These are phyloP conservation scores for Miscanthus lutarioriparius DNA, from an alignment of 176 grass and related monocot species.

Conservation along the genomic window DNA sequence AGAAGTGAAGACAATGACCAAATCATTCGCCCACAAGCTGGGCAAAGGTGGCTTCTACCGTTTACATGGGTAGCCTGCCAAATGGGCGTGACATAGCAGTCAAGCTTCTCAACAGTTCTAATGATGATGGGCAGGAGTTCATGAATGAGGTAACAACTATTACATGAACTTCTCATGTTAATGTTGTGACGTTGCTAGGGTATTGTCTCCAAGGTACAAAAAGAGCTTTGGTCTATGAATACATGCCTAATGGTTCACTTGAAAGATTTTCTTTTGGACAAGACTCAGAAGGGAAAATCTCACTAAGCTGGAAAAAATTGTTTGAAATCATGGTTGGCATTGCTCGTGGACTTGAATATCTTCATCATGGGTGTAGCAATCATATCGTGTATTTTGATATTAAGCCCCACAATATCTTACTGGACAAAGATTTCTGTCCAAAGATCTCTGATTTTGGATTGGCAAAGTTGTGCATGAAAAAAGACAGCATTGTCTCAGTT, in stretches of 20 bases:
- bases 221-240: constrained; percentile 48
- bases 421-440: constrained; percentile 48
- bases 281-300: not conserved
- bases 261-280: constrained; percentile 22
- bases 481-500: constrained; percentile 44
- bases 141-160: constrained; percentile 44
- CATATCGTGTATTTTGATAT: constrained; percentile 48
- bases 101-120: constrained; percentile 31
- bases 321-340: constrained; percentile 40
- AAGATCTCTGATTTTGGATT: constrained; percentile 60
- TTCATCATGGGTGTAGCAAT: constrained; percentile 45
- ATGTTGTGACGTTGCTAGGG: constrained; percentile 40
- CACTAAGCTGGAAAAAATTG: constrained; percentile 27
- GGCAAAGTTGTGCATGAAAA: constrained; percentile 32
- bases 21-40: constrained; percentile 39
- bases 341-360: constrained; percentile 48
- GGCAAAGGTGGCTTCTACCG: constrained; percentile 39
- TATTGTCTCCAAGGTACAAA: constrained; percentile 38
- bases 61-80: constrained; percentile 35
- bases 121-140: constrained; percentile 31
- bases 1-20: constrained; percentile 42
- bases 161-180: constrained; percentile 41
- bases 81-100: constrained; percentile 34
- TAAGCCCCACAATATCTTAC: not conserved
- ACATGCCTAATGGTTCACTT: constrained; percentile 2